Base-by-base conservation (phyloP, 2,329 filamentous ascomycete species). In the Hypoxylon sp. region DNA sequence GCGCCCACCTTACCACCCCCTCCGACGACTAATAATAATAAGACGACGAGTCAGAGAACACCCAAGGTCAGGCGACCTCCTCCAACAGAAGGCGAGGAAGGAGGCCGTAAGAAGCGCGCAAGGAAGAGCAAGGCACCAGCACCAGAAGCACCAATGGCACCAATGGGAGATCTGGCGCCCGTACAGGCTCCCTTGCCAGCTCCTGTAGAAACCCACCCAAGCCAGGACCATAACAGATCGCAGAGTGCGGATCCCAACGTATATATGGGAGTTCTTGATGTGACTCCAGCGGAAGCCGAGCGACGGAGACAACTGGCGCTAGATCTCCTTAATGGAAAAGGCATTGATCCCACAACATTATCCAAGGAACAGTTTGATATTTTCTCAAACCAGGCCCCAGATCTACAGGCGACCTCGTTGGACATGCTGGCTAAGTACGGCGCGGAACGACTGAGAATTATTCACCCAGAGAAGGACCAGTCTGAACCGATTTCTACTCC, bases 301-400 rank as follows among this genome's bases (percentile, higher is more conserved):
- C 74, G 80, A 16, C 74, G 81, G 27, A 72, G 72, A 35, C 74
- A 79, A 7, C 71, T 71, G 5, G 80, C 82, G 5, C 71, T 73
- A n/a, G 68, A 70, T 16, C 69, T 83, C 20, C 72, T 84, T 4
- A 67, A 35, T 2, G 71, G 73, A 1, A 74, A 69, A n/a, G 73
- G 71, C 3, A 74, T 84, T n/a, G 75, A 81, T 26, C 80, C 79
- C 1, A 67, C 71, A 2, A 78, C 79, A 0, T 68, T 84, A 7
- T 80, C 78, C 0, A 55, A 67, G 3, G 81, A 84, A 34, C 81
- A 84, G 60, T 82, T 84, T 53, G 77, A 71, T 57, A 84, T 83
- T 11, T 82, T 85, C 57, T 73, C 81, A 6, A 84, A 85, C 45
- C 82, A 85, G 65, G 76, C 80, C 0, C 80, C 81, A 0, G 73